Conservation (phyloP, 805 yeast genomes). For the Yamadazyma phyllophila region DNA sequence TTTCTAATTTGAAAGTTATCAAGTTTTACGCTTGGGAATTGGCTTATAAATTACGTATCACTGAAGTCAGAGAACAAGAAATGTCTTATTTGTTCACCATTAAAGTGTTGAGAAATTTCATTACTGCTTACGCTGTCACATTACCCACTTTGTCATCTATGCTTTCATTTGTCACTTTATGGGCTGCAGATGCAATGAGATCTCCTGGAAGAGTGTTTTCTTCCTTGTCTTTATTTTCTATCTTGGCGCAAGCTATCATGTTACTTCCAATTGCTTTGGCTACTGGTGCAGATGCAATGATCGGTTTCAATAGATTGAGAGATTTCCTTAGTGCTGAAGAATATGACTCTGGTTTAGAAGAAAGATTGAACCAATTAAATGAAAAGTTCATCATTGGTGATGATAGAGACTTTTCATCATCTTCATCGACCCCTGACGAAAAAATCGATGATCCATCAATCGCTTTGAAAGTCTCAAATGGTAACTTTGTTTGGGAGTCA, state of each 20-base stretch:
- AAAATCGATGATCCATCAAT: conserved; percentile 7
- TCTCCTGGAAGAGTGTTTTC: conserved; percentile 42
- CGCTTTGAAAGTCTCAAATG: conserved; percentile 25
- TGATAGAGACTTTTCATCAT: conserved; percentile 1
- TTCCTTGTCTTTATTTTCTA: conserved; percentile 40
- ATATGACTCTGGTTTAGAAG: conserved; percentile 15
- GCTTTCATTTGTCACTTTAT: conserved; percentile 44
- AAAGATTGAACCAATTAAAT: conserved; percentile 9
- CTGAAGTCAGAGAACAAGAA: conserved; percentile 37
- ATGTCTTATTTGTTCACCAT: conserved; percentile 42
- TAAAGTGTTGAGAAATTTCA: conserved; percentile 39
- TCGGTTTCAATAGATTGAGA: conserved; percentile 33
- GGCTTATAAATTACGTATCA: conserved; percentile 37
- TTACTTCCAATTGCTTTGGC: conserved; percentile 44
- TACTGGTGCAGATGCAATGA: conserved; percentile 43
- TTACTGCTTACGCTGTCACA: conserved; percentile 44
- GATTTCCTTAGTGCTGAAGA: conserved; percentile 28
- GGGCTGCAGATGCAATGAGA: conserved; percentile 41
- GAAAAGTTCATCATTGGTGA: conserved; percentile 13
- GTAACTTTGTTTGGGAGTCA: conserved; percentile 31
- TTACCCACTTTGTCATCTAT: conserved; percentile 44
- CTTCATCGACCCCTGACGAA: conserved; percentile 1
- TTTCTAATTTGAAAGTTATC: conserved; percentile 40
- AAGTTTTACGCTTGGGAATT: conserved; percentile 48
- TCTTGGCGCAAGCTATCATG: conserved; percentile 44